Evolutionary conservation across 768 basidiomycete species (phyloP).

Genomic region (Cystofilobasidium ferigula): DNA sequence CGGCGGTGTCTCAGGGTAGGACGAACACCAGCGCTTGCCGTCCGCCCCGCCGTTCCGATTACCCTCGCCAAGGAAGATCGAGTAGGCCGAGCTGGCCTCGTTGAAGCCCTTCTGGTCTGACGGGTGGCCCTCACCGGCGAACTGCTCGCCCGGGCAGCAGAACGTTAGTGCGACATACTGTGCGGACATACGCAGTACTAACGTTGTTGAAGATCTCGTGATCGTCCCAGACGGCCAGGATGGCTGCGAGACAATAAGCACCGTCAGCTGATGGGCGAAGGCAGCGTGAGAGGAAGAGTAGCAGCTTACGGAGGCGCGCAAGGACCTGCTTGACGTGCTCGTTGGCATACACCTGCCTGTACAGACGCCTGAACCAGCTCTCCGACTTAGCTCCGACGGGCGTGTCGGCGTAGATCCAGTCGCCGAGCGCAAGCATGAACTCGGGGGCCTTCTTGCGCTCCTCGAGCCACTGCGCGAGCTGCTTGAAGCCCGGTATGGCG

Average conservation of each 20-base stretch:
- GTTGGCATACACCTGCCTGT: slow-evolving; percentile 56
- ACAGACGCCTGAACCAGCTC: slow-evolving; percentile 54
- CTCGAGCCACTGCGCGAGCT: slow-evolving; percentile 45
- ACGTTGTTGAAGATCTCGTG: slow-evolving; percentile 50
- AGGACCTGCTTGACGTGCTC: slow-evolving; percentile 57
- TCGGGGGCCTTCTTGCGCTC: slow-evolving; percentile 30
- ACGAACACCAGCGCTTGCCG: slow-evolving; percentile 5
- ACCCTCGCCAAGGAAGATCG: slow-evolving; percentile 52
- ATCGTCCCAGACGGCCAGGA: slow-evolving; percentile 61
- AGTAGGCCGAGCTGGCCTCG: slow-evolving; percentile 53
- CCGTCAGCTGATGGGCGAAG: slow-evolving; percentile 6
- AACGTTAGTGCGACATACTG: background rate
- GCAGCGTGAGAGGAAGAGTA: background rate
- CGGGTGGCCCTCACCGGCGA: slow-evolving; percentile 49
- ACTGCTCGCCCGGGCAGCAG: slow-evolving; percentile 32
- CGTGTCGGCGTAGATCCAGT: slow-evolving; percentile 66
- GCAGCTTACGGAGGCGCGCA: slow-evolving; percentile 37
- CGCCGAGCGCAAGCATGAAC: slow-evolving; percentile 61
- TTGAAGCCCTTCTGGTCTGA: slow-evolving; percentile 45
- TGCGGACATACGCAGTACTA: background rate
- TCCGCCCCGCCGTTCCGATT: slow-evolving; percentile 28
- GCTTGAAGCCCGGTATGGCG: slow-evolving; percentile 53
- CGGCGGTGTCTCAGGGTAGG: slow-evolving; percentile 36
- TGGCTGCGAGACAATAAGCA: slow-evolving; percentile 41
- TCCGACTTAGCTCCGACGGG: slow-evolving; percentile 47